A percentile compares a stretch with the other conserved stretches of the same genome.
These are phyloP conservation scores for Conidiobolus incongruus DNA, from an alignment of 371 early-diverging fungal genomes.

Conservation along the genomic window DNA sequence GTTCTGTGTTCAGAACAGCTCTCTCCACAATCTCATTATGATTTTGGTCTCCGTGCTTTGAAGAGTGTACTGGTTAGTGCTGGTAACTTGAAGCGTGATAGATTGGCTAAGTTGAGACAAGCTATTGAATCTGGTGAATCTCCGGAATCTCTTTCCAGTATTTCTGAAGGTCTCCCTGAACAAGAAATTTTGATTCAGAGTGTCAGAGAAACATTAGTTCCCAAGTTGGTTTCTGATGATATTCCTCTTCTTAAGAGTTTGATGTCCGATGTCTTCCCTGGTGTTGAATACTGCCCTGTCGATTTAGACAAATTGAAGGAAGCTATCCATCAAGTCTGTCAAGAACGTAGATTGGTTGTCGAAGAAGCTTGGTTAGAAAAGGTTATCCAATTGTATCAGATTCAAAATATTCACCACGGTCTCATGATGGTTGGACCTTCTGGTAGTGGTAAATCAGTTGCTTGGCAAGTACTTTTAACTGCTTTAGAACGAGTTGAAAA, in stretches of 20 bases:
- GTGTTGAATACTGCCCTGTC: constrained; percentile 63
- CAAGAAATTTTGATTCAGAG: constrained; percentile 87
- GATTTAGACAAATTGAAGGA: constrained; percentile 48
- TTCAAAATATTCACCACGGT: constrained; percentile 95
- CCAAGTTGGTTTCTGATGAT: constrained; percentile 91
- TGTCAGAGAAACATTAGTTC: constrained; percentile 88
- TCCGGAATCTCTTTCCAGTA: constrained; percentile 15
- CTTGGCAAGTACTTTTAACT: constrained; percentile 75
- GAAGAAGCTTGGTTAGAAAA: constrained; percentile 87
- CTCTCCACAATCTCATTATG: constrained; percentile 90
- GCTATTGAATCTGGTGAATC: constrained; percentile 13
- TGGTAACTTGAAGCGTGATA: constrained; percentile 89
- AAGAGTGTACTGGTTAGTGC: constrained; percentile 95
- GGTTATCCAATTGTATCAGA: constrained; percentile 89
- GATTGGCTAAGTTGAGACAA: constrained; percentile 26
- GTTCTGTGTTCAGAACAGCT: constrained; percentile 84
- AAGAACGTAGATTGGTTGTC: constrained; percentile 42
- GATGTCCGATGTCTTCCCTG: constrained; percentile 89
- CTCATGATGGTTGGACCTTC: constrained; percentile 98
- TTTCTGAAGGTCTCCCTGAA: constrained; percentile 51
- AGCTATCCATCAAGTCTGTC: constrained; percentile 57
- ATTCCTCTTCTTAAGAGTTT: constrained; percentile 66
- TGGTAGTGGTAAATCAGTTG: constrained; percentile 85
- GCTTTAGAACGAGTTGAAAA: constrained; percentile 75
- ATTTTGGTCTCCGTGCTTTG: constrained; percentile 97